Evolutionary conservation across 192 early-diverging fungal genomes (phyloP), one percentile per base, ranked within the genome.

Genomic region (Phlyctochytrium planicorne): DNA sequence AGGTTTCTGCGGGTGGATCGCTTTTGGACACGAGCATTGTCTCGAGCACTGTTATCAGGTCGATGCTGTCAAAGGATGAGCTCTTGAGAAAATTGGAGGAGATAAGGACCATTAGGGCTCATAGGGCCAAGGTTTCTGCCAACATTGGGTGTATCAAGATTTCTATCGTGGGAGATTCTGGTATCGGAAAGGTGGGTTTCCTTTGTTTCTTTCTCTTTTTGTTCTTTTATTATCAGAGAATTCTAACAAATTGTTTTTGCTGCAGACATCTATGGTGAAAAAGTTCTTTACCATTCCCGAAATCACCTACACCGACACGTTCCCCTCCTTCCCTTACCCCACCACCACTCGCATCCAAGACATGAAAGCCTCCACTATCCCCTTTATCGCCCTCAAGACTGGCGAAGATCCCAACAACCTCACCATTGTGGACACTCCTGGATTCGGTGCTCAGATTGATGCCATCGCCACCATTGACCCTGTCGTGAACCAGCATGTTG

Each of bases 151-250:
- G 25, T 14, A 24, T 81, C 2, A 75, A 69, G 52, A 70, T 81
- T 30, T 56, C 69, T 27, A 59, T 81, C 14, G 76, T 68, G 14
- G 80, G 80, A 2, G 80, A 81, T 40, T 69, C 74, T 47, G 80
- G 80, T 32, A 81, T 81, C 33, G 80, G 80, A 71, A 81, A 81
- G 77, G 77, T 79, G 52, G 1, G 60, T 17, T n/a, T n/a, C n/a
- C n/a, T n/a, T n/a, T n/a, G n/a, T n/a, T n/a, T n/a, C n/a, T 36
- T 62, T 62, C 40, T 10, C 40, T 14, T n/a, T 50, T n/a, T 10
- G 40, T 50, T 62, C 10, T 50, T 50, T 50, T n/a, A 50, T 50
- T 10, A 50, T n/a, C 12, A 14, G 40, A n/a, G 40, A n/a, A 10
- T 50, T n/a, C n/a, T n/a, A n/a, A n/a, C n/a, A n/a, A 50, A 50